These are phyloP conservation scores for Metrosideros polymorpha DNA, from an alignment of 441 rosid species.

Conservation along the genomic window DNA sequence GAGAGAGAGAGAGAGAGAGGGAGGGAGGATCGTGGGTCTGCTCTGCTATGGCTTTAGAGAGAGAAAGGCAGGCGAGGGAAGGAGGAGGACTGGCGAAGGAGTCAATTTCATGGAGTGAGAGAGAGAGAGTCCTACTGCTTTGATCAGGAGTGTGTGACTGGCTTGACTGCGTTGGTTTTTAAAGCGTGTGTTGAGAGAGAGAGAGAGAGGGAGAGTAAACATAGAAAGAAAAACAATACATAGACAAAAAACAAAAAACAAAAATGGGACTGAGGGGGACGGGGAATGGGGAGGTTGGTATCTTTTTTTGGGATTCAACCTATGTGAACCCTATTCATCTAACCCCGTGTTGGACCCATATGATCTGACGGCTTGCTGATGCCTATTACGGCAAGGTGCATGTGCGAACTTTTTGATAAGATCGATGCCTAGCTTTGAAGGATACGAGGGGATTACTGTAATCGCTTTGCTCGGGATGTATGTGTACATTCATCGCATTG, in stretches of 20 bases:
- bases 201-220: not conserved
- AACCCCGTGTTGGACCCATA: rapidly evolving
- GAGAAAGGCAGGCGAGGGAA: not conserved
- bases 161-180: not conserved
- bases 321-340: not conserved
- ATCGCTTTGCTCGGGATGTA: rapidly evolving
- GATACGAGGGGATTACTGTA: not conserved
- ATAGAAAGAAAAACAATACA: not conserved
- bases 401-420: no score
- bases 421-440: no score
- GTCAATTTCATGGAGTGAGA: not conserved
- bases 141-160: not conserved
- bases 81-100: not conserved
- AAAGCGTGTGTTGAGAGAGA: not conserved
- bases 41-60: not conserved
- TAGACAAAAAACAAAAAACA: rapidly evolving
- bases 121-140: not conserved
- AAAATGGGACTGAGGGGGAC: no score
- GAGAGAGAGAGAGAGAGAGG: not conserved
- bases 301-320: not conserved
- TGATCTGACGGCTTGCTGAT: not conserved
- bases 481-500: rapidly evolving
- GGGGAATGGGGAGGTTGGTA: not conserved
- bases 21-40: not conserved
- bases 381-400: no score